Evolutionary conservation across 345 rosid genomes (phyloP).

Genomic region (Gossypium anomalum): DNA sequence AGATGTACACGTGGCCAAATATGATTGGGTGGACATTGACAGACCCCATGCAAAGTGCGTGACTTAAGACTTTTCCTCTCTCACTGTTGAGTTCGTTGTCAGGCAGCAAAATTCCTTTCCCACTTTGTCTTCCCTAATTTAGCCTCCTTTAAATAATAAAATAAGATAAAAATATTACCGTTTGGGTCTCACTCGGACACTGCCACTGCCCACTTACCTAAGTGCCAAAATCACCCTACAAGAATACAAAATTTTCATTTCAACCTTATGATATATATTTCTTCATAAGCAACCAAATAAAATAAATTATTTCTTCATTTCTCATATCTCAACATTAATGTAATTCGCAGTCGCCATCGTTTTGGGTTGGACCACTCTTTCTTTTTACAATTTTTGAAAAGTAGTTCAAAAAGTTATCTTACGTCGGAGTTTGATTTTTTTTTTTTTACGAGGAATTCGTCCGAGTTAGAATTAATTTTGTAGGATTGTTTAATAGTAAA

Average conservation of each 20-base stretch:
- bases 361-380: not conserved
- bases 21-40: constrained; percentile 6
- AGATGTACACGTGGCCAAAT: constrained; percentile 21
- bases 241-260: not conserved
- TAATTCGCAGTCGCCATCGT: not conserved
- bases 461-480: too few species aligned
- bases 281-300: not conserved
- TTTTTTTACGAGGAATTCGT: too few species aligned
- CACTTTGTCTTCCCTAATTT: constrained; percentile 18
- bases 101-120: constrained; percentile 24
- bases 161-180: not conserved
- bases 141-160: not conserved
- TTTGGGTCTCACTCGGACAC: not conserved
- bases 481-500: too few species aligned
- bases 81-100: constrained; percentile 12
- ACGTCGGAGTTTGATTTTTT: too few species aligned
- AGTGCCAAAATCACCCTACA: constrained; percentile 3
- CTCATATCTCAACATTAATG: not conserved
- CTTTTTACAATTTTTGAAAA: too few species aligned
- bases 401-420: too few species aligned
- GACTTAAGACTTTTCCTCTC: not conserved
- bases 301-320: not conserved
- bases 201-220: not conserved
- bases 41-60: constrained; percentile 34
- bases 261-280: not conserved